Evolutionary conservation across 768 basidiomycete genomes (phyloP).

Genomic region (Macrolepiota dolichaula): DNA sequence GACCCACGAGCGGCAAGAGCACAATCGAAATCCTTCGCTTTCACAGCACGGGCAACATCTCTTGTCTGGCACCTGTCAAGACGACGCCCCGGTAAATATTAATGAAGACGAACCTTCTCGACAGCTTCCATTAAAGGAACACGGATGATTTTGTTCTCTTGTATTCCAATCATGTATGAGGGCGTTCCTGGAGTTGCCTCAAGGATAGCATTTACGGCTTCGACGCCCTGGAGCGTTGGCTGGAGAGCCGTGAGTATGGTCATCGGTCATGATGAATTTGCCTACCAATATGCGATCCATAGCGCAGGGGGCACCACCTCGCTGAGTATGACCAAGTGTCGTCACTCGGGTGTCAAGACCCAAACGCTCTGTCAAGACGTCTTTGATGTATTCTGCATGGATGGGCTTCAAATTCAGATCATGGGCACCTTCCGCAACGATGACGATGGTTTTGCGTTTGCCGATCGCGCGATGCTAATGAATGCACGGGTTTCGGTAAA

Average conservation of each 20-base stretch:
- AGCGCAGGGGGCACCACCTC: constrained; percentile 92
- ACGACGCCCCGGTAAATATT: background rate
- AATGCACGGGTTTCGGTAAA: background rate
- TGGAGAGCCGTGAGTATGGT: constrained; percentile 25
- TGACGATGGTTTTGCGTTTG: constrained; percentile 98
- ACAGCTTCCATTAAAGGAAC: constrained; percentile 94
- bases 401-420: constrained; percentile 91
- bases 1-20: constrained; percentile 89
- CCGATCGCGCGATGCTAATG: constrained; percentile 83
- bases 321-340: constrained; percentile 93
- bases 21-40: constrained; percentile 75
- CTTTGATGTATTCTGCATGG: constrained; percentile 85
- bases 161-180: constrained; percentile 95
- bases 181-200: constrained; percentile 86
- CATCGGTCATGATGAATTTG: background rate
- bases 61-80: constrained; percentile 57
- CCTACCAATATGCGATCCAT: constrained; percentile 87
- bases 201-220: constrained; percentile 87
- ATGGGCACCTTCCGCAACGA: constrained; percentile 95
- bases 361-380: constrained; percentile 80
- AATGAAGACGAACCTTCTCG: constrained; percentile 52
- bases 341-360: constrained; percentile 96
- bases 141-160: constrained; percentile 92
- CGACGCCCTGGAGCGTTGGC: constrained; percentile 95
- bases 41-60: constrained; percentile 80